Evolutionary conservation across 2,329 filamentous ascomycete species (phyloP), one percentile per base, ranked within the genome.

Genomic region (Westerdykella sp.): DNA sequence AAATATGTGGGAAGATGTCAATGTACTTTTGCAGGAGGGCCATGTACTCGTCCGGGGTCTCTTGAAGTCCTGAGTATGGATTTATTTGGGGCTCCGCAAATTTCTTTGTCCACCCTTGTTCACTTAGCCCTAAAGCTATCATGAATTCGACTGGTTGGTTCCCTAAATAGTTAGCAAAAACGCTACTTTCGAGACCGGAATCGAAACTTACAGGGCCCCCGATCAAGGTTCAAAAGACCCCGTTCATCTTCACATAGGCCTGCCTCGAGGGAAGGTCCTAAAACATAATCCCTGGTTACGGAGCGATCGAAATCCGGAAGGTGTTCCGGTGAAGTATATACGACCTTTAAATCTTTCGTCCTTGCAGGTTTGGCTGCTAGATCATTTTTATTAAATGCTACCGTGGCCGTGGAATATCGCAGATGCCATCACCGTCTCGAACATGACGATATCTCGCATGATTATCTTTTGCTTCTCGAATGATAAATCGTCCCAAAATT

Each of bases 311-410:
- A 28, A 6, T 25, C 9, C 40, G n/a, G 35, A 39, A 21, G 23
- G 5, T 5, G 15, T 15, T 18, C 32, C 10, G 6, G 32, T 35
- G n/a, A 4, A 9, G n/a, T 35, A 18, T 14, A 35, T 35, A 13
- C 5, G 36, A 30, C 40, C 31, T 39, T 36, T 40, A 39, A 15
- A 6, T 39, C 41, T 21, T 5, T 18, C 23, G 40, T 10, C 25
- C 11, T 28, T 3, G 7, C 25, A 41, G 14, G n/a, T 13, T 37
- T 44, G 25, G 14, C 41, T 38, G 35, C 22, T 39, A 49, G 43
- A 37, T 49, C 47, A 14, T 49, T 38, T 35, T 47, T 49, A 35
- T 36, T 49, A 49, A 28, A 49, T 41, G 39, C 47, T 44, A 28
- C 47, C 44, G 44, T 49, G 41, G 14, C 12, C 34, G 16, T 38